Conservation (phyloP, 2,329 filamentous ascomycete genomes). For the Xylaria hypoxylon region DNA sequence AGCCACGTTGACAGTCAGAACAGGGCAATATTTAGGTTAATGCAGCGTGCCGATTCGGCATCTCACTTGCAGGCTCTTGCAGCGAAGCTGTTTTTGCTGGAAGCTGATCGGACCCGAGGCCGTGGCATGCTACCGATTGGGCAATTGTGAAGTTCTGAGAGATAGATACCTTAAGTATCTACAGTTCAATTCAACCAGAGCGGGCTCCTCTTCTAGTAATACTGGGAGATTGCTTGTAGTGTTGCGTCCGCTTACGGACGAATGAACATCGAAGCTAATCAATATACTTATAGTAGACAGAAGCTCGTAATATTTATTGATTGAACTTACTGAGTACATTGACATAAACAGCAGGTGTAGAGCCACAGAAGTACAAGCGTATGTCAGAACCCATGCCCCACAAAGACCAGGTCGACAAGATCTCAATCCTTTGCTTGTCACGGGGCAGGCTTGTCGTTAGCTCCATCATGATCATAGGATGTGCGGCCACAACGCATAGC, state of each 20-base stretch:
- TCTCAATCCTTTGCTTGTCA: constrained; percentile 8
- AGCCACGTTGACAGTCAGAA: constrained; percentile 21
- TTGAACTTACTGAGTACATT: not conserved
- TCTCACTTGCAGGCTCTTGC: constrained; percentile 35
- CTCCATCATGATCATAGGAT: constrained; percentile 16
- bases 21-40: constrained; percentile 1
- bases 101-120: constrained; percentile 35
- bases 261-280: not conserved
- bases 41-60: constrained; percentile 26
- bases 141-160: constrained; percentile 8
- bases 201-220: not conserved
- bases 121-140: constrained; percentile 38
- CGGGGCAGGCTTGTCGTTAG: not conserved
- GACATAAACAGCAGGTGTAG: constrained; percentile 10
- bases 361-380: not conserved
- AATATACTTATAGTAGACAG: not conserved
- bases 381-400: constrained; percentile 11
- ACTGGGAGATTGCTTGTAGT: not conserved
- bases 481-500: constrained; percentile 17
- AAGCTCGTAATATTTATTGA: not conserved
- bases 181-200: not conserved
- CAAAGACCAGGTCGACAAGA: constrained; percentile 12
- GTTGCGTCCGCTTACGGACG: not conserved
- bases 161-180: not conserved
- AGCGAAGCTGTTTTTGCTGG: constrained; percentile 18